phyloP scores from a whole-genome alignment of 495 filamentous ascomycete species.

The Schizothecium vesticola region DNA sequence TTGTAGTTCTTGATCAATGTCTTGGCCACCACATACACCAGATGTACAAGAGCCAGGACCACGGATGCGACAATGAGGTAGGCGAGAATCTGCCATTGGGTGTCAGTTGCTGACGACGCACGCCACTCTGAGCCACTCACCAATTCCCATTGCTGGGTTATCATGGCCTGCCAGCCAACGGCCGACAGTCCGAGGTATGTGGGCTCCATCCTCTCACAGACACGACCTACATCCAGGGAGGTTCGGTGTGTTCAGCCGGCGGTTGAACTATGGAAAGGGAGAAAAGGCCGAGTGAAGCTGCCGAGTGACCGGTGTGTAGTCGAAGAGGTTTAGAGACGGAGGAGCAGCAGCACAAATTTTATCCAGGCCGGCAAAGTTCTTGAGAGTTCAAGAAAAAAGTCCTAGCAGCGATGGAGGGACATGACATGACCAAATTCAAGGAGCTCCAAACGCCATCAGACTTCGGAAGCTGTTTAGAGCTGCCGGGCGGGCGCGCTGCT shows the following conservation, averaged over 20 bases:
- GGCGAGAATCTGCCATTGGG: not conserved
- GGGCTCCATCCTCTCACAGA: constrained; percentile 1
- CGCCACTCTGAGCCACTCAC: constrained; percentile 8
- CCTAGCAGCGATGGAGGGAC: not conserved
- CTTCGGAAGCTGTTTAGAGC: not conserved
- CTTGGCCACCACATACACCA: not conserved
- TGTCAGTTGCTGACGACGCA: not conserved
- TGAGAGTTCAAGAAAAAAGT: not conserved
- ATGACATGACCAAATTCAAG: not conserved
- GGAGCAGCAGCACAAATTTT: not conserved
- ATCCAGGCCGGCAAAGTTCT: not conserved
- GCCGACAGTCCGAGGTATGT: constrained; percentile 18
- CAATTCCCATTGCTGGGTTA: constrained; percentile 10
- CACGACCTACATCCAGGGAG: not conserved
- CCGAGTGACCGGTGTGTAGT: not conserved
- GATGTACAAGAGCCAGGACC: not conserved
- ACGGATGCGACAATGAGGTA: not conserved
- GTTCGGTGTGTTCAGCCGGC: not conserved
- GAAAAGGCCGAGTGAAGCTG: not conserved
- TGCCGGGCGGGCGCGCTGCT: not conserved
- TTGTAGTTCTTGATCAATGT: not conserved
- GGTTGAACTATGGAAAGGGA: not conserved
- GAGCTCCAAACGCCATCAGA: not conserved
- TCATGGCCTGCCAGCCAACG: constrained; percentile 20
- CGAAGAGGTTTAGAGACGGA: not conserved